Evolutionary conservation across 176 grass and related monocot species (phyloP).

Genomic region (Neostapfia colusana): DNA sequence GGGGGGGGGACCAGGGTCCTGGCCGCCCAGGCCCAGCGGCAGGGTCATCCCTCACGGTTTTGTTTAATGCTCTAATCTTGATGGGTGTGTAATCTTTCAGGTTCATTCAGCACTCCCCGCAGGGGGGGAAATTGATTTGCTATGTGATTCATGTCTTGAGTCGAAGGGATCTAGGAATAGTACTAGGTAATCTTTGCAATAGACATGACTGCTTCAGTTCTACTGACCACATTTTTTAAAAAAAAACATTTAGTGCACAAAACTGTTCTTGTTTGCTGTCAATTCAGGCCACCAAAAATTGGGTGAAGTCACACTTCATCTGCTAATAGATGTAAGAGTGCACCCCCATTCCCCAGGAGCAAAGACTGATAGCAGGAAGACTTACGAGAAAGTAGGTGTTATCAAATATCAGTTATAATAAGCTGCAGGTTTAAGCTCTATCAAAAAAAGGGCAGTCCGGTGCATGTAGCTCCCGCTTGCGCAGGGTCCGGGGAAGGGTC

Average conservation of each 20-base stretch:
- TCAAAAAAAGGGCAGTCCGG: no score
- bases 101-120: conserved; percentile 39
- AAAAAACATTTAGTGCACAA: no score
- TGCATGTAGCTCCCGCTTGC: no score
- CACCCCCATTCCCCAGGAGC: conserved; percentile 37
- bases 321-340: conserved; percentile 45
- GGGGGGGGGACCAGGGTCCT: no score
- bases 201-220: conserved; percentile 10
- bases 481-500: no score
- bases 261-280: neutral
- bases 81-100: conserved; percentile 28
- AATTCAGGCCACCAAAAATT: conserved; percentile 47
- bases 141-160: conserved; percentile 63
- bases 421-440: no score
- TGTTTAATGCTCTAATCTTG: neutral
- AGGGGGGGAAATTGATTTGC: conserved; percentile 50
- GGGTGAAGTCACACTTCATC: conserved; percentile 30
- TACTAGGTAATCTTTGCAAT: conserved; percentile 39
- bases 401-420: neutral
- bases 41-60: conserved; percentile 4
- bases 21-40: no score
- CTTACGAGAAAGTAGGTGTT: conserved; percentile 69
- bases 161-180: conserved; percentile 36
- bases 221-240: neutral
- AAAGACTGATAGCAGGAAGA: conserved; percentile 49